Base-by-base conservation (phyloP, 441 rosid species). In the Rhodomyrtus psidioides region DNA sequence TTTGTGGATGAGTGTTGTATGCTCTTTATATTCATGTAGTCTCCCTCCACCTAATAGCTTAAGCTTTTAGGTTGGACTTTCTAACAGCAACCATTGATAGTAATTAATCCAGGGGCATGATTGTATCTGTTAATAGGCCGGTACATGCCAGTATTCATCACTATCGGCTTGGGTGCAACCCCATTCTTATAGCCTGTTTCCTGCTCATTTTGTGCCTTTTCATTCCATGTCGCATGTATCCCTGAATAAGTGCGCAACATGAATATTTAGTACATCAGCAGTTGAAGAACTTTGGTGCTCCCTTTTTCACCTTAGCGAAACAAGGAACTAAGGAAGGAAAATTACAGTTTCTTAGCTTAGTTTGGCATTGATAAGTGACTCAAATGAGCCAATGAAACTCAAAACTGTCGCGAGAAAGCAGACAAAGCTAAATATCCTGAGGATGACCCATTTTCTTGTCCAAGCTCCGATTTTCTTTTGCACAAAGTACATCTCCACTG, bases 401-500 rank as follows among this genome's bases (percentile, higher is more conserved):
- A 91, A 26, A 21, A 93, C 30, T 1, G 94, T 82, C 6, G 90
- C 89, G 10, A 91, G 60, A 58, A 96, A 91, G 86, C 95, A 95
- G 86, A 91, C 26, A 12, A 92, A 81, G 92, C 98, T 96, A 75
- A 95, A 94, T 10, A 81, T 89, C 88, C 91, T 90, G 51, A 95
- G 96, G 81, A 93, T 82, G 85, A 95, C 49, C 97, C 98, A 96
- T 86, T 89, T 89, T 83, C 90, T 87, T 12, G 96, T 92, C 98
- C 98, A 94, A 55, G 90, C 86, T 15, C 75, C 85, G 60, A 93
- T 89, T 88, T 92, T 95, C 90, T 85, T 94, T 91, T 93, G 96
- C 91, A 91, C 92, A 53, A 93, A 87, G 87, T 94, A 92, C 95
- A 95, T 96, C 87, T 94, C 97, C 93, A 96, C 96, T 0, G 99